phyloP scores from a whole-genome alignment of 2,329 filamentous ascomycete genomes.

The Alternaria brassicae region DNA sequence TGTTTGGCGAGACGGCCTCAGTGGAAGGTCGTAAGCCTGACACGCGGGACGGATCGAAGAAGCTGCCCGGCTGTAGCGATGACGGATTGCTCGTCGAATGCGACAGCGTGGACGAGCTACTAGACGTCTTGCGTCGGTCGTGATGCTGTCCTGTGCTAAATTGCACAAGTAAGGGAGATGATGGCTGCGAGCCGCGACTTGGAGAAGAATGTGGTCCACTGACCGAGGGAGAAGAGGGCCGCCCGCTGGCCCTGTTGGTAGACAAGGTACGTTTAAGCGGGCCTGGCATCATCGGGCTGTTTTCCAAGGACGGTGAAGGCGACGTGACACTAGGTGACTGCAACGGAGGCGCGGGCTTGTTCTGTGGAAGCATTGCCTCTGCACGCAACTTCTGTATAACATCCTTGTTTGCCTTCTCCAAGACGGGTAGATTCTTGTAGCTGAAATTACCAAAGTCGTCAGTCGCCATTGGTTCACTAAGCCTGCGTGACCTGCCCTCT shows the following conservation, averaged over 20 bases:
- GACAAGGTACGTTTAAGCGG: slow-evolving; percentile 84
- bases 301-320: slow-evolving; percentile 74
- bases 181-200: slow-evolving; percentile 81
- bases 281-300: slow-evolving; percentile 81
- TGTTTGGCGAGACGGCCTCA: slow-evolving; percentile 63
- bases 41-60: slow-evolving; percentile 74
- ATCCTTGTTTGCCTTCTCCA: slow-evolving; percentile 98
- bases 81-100: slow-evolving; percentile 70
- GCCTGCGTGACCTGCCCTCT: slow-evolving; percentile 82
- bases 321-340: slow-evolving; percentile 58
- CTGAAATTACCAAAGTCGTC: slow-evolving; percentile 97
- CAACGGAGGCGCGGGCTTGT: slow-evolving; percentile 55
- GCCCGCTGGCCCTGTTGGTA: slow-evolving; percentile 72
- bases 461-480: slow-evolving; percentile 86
- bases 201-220: slow-evolving; percentile 86
- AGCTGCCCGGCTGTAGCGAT: slow-evolving; percentile 72
- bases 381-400: slow-evolving; percentile 95
- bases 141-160: slow-evolving; percentile 85
- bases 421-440: slow-evolving; percentile 95
- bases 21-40: slow-evolving; percentile 60
- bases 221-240: slow-evolving; percentile 86
- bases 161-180: slow-evolving; percentile 91
- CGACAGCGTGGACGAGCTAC: slow-evolving; percentile 82
- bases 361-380: slow-evolving; percentile 79
- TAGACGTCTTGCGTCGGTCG: slow-evolving; percentile 91